Evolutionary conservation across 176 grass and related monocot genomes (phyloP).

Genomic region (Carex scoparia): DNA sequence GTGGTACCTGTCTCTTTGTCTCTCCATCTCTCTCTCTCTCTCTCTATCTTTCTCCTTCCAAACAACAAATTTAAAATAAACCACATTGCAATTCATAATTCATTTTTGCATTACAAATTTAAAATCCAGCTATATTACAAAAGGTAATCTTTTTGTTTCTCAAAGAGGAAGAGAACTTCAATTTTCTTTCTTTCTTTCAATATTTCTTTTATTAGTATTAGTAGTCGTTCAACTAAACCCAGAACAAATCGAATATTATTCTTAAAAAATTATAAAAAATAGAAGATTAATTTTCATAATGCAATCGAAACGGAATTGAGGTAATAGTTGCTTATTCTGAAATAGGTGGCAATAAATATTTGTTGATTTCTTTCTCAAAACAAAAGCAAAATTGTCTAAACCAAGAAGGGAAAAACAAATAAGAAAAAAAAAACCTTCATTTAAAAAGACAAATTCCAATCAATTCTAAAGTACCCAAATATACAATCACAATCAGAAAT

Average conservation of each 20-base stretch:
- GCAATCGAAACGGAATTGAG: background rate
- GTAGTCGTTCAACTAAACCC: background rate
- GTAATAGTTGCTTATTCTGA: background rate
- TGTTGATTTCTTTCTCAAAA: background rate
- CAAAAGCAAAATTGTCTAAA: background rate
- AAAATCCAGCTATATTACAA: background rate
- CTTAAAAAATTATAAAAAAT: too few species aligned
- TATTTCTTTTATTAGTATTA: background rate
- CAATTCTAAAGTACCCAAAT: background rate
- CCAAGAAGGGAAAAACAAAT: background rate
- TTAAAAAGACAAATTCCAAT: background rate
- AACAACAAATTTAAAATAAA: background rate
- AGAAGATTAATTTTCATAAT: background rate
- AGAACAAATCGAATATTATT: background rate
- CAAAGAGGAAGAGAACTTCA: background rate
- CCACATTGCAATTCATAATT: slow-evolving; percentile 8
- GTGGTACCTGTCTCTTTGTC: background rate
- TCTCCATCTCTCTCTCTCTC: background rate
- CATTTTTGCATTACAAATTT: background rate
- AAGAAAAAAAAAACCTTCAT: background rate
- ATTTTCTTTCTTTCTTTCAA: background rate
- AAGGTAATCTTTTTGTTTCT: background rate
- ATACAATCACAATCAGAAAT: background rate
- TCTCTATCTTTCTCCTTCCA: background rate
- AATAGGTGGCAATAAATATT: background rate